phyloP scores from a whole-genome alignment of 192 early-diverging fungal species.

The Dimargaris xerosporica region DNA sequence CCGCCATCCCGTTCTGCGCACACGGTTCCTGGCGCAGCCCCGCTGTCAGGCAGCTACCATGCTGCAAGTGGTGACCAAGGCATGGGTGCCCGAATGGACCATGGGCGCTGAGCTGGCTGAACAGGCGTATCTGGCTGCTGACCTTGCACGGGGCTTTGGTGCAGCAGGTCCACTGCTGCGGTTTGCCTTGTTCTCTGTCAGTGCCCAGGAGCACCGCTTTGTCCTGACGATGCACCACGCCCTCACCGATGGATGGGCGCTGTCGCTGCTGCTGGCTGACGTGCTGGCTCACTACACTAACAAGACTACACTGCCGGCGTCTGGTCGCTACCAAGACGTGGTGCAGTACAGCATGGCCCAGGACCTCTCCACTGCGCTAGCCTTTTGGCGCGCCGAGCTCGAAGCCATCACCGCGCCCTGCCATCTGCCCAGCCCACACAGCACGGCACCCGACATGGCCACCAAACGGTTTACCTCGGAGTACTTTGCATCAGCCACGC shows the following conservation, averaged over 20 bases:
- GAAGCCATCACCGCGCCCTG: no score
- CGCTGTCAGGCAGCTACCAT: not conserved
- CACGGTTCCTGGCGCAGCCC: not conserved
- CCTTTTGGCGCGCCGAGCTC: not conserved
- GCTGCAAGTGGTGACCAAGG: not conserved
- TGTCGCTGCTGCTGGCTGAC: not conserved
- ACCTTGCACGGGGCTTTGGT: not conserved
- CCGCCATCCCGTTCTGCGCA: not conserved
- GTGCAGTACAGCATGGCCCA: not conserved
- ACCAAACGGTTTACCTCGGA: not conserved
- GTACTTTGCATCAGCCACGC: not conserved
- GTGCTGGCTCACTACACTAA: not conserved
- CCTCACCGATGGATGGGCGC: slow-evolving; percentile 3
- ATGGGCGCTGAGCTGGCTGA: not conserved
- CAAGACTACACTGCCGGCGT: not conserved
- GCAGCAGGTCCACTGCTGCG: not conserved
- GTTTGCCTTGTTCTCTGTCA: not conserved
- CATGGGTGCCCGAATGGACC: not conserved
- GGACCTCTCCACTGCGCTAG: not conserved
- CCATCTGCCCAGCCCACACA: no score
- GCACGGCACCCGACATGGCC: not conserved
- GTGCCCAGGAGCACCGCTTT: not conserved
- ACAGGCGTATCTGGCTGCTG: not conserved
- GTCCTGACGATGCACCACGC: slow-evolving; percentile 8
- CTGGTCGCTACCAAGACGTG: not conserved